phyloP scores from a whole-genome alignment of 768 basidiomycete species.

The Suillus lakei region DNA sequence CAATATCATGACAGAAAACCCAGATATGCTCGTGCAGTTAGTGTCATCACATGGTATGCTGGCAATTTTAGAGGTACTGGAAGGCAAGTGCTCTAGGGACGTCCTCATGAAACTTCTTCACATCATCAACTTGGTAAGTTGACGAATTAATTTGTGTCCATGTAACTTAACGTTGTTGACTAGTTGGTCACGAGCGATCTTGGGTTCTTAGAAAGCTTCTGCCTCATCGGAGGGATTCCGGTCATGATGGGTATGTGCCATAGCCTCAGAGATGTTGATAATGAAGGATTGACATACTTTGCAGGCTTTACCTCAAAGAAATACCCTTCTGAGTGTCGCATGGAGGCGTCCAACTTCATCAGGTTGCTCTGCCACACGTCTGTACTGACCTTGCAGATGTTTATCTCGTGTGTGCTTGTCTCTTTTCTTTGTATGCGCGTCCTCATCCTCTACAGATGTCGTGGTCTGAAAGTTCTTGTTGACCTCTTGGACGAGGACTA shows the following conservation, averaged over 20 bases:
- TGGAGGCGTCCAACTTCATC: constrained; percentile 96
- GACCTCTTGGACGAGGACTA: constrained; percentile 98
- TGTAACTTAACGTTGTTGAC: constrained; percentile 2
- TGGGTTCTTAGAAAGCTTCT: constrained; percentile 92
- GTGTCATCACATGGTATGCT: constrained; percentile 95
- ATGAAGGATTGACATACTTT: constrained; percentile 9
- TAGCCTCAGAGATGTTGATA: not conserved
- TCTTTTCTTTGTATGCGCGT: not conserved
- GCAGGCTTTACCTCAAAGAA: constrained; percentile 93
- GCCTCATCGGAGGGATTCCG: constrained; percentile 93
- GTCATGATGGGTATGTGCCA: constrained; percentile 81
- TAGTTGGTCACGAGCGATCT: constrained; percentile 75
- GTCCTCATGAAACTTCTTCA: constrained; percentile 85
- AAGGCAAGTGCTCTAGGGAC: constrained; percentile 84
- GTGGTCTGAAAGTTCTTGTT: constrained; percentile 92
- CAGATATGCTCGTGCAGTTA: constrained; percentile 87
- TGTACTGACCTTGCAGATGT: constrained; percentile 95
- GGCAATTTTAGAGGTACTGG: constrained; percentile 91
- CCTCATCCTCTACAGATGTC: constrained; percentile 61
- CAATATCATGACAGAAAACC: constrained; percentile 72
- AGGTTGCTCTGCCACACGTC: constrained; percentile 91
- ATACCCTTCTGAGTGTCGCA: constrained; percentile 88
- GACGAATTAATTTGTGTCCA: not conserved
- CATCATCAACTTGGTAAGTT: constrained; percentile 83
- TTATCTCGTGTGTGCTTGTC: constrained; percentile 83